Percentiles rank a stretch among this genome's conserved stretches.
Evolutionary conservation across 176 grass and related monocot species (phyloP).

Genomic region (Alloteropsis semialata): DNA sequence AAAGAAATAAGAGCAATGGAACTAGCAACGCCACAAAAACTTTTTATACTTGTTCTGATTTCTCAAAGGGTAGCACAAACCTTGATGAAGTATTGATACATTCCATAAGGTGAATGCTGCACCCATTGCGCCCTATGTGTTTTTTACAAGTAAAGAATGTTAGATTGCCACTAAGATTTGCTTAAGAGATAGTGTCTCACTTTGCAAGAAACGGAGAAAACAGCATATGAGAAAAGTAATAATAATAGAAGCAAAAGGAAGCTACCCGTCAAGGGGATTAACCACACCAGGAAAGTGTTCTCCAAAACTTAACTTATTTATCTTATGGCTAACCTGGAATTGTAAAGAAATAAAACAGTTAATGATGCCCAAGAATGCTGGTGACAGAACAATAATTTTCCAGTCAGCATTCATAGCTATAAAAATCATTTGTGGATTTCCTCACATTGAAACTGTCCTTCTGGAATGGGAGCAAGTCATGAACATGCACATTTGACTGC

Average conservation of each 20-base stretch:
- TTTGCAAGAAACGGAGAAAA: not conserved
- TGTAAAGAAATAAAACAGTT: constrained; percentile 2
- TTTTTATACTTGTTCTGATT: not conserved
- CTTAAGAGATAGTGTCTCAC: not conserved
- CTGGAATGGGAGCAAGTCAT: constrained; percentile 93
- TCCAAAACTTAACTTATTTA: constrained; percentile 89
- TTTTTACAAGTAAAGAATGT: constrained; percentile 34
- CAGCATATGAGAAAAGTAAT: constrained; percentile 7
- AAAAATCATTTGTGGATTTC: constrained; percentile 34
- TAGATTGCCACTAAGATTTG: constrained; percentile 8
- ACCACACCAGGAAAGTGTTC: constrained; percentile 88
- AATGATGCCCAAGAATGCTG: constrained; percentile 4
- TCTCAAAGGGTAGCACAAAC: constrained; percentile 39
- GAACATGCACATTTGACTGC: constrained; percentile 93
- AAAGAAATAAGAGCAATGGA: constrained; percentile 13
- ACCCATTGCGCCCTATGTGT: constrained; percentile 67
- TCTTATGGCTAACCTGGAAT: constrained; percentile 87
- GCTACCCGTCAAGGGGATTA: constrained; percentile 94
- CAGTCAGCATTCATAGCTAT: not conserved
- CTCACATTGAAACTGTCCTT: constrained; percentile 99
- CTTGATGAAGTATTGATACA: constrained; percentile 99
- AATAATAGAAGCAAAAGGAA: constrained; percentile 31
- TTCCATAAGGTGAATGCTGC: constrained; percentile 81
- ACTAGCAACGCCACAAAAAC: constrained; percentile 1
- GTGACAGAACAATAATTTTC: not conserved